Percentiles rank a stretch among this genome's conserved stretches.
phyloP scores from a whole-genome alignment of 805 yeast species.

The Maudiozyma barnettii region DNA sequence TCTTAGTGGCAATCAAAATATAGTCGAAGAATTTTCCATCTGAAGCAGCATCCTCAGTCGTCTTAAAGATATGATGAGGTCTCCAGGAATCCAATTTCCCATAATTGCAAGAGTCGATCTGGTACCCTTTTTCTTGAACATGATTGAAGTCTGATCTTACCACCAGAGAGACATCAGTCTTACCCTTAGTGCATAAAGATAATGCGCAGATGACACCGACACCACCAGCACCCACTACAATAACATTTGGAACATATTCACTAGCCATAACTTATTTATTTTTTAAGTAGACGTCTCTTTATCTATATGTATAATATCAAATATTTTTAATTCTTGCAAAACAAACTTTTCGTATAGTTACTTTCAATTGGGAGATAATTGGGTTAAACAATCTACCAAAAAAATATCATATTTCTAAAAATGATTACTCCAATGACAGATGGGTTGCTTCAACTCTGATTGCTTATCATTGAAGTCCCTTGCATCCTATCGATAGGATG shows the following conservation, averaged over 20 bases:
- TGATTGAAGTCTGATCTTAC: conserved; percentile 55
- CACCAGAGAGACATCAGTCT: conserved; percentile 48
- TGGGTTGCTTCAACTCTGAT: too few relatives aligned
- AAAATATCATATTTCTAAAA: too few relatives aligned
- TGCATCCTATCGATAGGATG: too few relatives aligned
- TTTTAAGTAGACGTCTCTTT: too few relatives aligned
- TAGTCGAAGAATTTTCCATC: conserved; percentile 41
- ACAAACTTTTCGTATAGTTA: too few relatives aligned
- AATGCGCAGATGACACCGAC: conserved; percentile 74
- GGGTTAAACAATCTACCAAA: too few relatives aligned
- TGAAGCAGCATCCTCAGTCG: conserved; percentile 39
- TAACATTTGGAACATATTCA: conserved; percentile 29
- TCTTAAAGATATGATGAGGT: conserved; percentile 44
- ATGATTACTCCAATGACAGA: too few relatives aligned
- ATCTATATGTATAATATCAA: too few relatives aligned
- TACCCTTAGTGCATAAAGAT: conserved; percentile 41
- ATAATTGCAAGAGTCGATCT: conserved; percentile 52
- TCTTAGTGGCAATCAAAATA: conserved; percentile 55
- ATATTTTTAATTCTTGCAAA: too few relatives aligned
- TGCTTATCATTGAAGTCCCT: too few relatives aligned
- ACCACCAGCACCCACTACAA: conserved; percentile 77
- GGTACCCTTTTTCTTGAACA: conserved; percentile 45
- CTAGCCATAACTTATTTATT: neutral
- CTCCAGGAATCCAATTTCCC: conserved; percentile 46
- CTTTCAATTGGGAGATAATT: too few relatives aligned